These are phyloP conservation scores for Geoglossum glabrum DNA, from an alignment of 495 filamentous ascomycete genomes.

Conservation along the genomic window DNA sequence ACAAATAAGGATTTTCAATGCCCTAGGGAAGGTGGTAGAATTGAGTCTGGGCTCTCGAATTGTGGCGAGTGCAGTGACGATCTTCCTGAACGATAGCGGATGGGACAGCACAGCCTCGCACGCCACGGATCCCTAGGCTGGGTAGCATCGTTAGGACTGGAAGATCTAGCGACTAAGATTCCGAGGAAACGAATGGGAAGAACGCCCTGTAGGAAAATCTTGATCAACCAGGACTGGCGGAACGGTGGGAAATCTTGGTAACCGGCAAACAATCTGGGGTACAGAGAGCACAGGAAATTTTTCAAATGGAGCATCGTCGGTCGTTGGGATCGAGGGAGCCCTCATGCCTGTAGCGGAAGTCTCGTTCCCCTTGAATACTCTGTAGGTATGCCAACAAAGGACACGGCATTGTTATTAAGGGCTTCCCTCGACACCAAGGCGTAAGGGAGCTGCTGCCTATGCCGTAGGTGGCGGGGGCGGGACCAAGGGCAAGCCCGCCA, in stretches of 20 bases:
- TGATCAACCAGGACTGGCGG: background rate
- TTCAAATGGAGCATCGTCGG: background rate
- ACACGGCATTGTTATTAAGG: background rate
- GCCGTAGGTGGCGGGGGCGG: background rate
- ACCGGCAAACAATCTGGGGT: background rate
- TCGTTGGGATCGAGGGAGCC: background rate
- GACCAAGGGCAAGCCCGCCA: background rate
- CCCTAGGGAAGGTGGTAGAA: background rate
- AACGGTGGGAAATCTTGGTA: background rate
- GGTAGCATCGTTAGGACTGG: background rate
- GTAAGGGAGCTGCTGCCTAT: background rate
- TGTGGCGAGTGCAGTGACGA: slow-evolving; percentile 3
- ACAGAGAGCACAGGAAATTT: background rate
- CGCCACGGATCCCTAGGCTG: background rate
- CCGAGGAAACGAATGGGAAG: background rate
- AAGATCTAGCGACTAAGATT: background rate
- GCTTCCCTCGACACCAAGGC: background rate
- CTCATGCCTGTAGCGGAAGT: background rate
- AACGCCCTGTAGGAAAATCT: background rate
- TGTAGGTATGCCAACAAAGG: background rate
- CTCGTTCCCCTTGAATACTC: background rate
- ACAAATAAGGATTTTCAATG: background rate
- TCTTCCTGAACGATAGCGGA: background rate
- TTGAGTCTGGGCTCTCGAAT: background rate
- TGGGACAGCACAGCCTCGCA: background rate